Percentiles rank a stretch among this genome's conserved stretches.
These are phyloP conservation scores for Manihot esculenta DNA, from an alignment of 441 rosid genomes.

Conservation along the genomic window DNA sequence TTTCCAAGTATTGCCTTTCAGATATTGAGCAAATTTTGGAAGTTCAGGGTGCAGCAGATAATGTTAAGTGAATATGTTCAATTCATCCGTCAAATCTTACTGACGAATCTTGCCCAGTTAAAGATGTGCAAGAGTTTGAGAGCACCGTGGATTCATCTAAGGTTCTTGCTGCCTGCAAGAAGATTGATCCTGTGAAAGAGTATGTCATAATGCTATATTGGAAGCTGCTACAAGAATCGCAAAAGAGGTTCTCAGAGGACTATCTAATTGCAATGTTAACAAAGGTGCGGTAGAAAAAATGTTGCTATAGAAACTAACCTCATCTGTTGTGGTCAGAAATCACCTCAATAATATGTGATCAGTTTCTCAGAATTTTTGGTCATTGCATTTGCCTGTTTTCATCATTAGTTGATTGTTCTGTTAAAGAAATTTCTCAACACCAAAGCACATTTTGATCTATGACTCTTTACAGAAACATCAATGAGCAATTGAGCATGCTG, in stretches of 20 bases:
- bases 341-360: slow-evolving; percentile 3
- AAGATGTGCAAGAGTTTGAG: slow-evolving; percentile 67
- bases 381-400: neutral
- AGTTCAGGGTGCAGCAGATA: slow-evolving; percentile 63
- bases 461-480: neutral
- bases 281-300: too few relatives aligned
- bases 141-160: slow-evolving; percentile 58
- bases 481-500: neutral
- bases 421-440: slow-evolving; percentile 8
- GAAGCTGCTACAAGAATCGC: slow-evolving; percentile 79
- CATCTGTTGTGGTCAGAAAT: slow-evolving; percentile 1
- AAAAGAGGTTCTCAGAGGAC: slow-evolving; percentile 63
- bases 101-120: slow-evolving; percentile 73
- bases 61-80: slow-evolving; percentile 57
- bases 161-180: slow-evolving; percentile 72
- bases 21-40: slow-evolving; percentile 80
- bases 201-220: slow-evolving; percentile 74
- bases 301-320: too few relatives aligned
- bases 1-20: slow-evolving; percentile 70
- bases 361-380: neutral
- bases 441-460: neutral
- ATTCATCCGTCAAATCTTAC: slow-evolving; percentile 71
- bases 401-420: neutral
- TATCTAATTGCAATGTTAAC: slow-evolving; percentile 83
- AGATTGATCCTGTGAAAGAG: slow-evolving; percentile 78